Evolutionary conservation across 148 eudicot genomes (phyloP).

Genomic region (Cornus suecica): DNA sequence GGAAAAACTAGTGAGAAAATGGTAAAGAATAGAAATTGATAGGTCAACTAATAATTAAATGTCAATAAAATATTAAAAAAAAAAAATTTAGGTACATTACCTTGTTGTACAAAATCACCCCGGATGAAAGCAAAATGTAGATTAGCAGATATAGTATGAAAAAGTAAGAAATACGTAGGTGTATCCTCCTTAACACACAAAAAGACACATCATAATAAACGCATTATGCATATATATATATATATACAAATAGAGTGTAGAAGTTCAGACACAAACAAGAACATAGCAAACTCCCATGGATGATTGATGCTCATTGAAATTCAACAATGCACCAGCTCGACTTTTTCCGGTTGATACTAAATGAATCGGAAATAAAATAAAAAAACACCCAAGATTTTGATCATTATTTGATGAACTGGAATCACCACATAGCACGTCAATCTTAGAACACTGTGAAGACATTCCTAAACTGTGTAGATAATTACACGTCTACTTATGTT

Average conservation of each 20-base stretch:
- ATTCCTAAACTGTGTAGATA: background rate
- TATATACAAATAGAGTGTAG: too few species aligned
- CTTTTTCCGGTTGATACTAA: too few species aligned
- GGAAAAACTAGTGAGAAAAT: background rate
- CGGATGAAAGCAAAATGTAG: conserved; percentile 89
- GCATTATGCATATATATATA: conserved; percentile 1
- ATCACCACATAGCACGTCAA: background rate
- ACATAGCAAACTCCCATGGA: background rate
- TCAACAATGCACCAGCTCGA: too few species aligned
- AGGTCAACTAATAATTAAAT: background rate
- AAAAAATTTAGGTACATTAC: conserved; percentile 31
- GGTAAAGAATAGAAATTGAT: background rate
- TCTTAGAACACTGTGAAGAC: conserved; percentile 46
- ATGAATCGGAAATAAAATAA: background rate
- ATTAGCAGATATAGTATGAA: conserved; percentile 80
- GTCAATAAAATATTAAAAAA: background rate
- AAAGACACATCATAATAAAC: background rate
- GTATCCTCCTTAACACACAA: conserved; percentile 15
- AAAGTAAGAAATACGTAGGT: background rate
- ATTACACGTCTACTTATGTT: background rate
- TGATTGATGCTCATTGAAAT: too few species aligned
- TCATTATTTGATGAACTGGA: background rate
- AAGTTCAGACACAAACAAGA: background rate
- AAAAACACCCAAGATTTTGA: background rate
- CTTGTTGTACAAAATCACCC: conserved; percentile 94